A percentile compares a stretch with the other conserved stretches of the same genome.
Evolutionary conservation across 441 rosid species (phyloP).

Genomic region (Metrosideros polymorpha): DNA sequence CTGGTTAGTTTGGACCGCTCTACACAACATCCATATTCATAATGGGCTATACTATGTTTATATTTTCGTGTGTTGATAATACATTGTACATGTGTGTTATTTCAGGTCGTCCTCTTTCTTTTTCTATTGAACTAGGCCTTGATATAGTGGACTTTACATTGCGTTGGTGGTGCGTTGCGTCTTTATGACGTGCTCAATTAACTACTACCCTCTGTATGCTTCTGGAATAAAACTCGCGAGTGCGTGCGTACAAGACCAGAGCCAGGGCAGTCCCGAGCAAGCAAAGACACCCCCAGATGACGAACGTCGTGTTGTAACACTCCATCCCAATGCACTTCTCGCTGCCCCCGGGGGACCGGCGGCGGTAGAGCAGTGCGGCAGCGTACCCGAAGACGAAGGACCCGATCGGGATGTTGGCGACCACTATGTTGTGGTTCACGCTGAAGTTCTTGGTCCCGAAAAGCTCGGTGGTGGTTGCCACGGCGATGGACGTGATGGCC

Average conservation of each 20-base stretch:
- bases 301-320: slow-evolving; percentile 7
- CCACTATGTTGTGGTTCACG: slow-evolving; percentile 5
- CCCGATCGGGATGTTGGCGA: slow-evolving; percentile 16
- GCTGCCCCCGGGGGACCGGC: not conserved
- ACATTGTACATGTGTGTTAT: not conserved
- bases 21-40: not conserved
- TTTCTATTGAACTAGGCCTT: not conserved
- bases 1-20: not conserved
- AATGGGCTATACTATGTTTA: not conserved
- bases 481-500: slow-evolving; percentile 3
- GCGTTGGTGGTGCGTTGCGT: not conserved
- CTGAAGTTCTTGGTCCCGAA: slow-evolving; percentile 2
- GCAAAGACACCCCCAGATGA: slow-evolving; percentile 17
- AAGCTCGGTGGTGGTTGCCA: slow-evolving; percentile 3
- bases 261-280: slow-evolving; percentile 8
- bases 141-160: not conserved
- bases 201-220: not conserved
- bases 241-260: slow-evolving; percentile 6
- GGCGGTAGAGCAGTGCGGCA: slow-evolving; percentile 8
- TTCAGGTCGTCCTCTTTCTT: not conserved
- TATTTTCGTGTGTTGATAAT: not conserved
- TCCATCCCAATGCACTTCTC: slow-evolving; percentile 4
- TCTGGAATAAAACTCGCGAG: not conserved
- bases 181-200: not conserved
- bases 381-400: slow-evolving; percentile 12